Evolutionary conservation across 345 rosid species (phyloP).

Genomic region (Cardamine occulta): DNA sequence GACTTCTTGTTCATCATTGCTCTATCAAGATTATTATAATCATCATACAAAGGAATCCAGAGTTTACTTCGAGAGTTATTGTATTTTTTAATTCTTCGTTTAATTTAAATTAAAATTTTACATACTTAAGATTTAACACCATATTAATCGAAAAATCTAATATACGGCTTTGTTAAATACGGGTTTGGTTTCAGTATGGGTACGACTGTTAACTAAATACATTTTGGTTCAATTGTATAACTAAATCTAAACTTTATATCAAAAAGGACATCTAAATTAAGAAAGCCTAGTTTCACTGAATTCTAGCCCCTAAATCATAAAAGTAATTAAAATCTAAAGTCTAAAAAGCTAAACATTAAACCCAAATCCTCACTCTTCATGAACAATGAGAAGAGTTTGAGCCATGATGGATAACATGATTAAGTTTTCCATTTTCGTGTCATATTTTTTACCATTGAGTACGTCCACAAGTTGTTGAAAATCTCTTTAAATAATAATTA

Average conservation of each 20-base stretch:
- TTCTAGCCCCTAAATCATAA: not conserved
- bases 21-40: not conserved
- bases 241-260: not conserved
- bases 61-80: not conserved
- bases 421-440: not conserved
- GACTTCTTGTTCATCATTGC: constrained; percentile 28
- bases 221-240: not conserved
- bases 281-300: not conserved
- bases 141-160: not conserved
- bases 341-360: not conserved
- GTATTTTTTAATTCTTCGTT: not conserved
- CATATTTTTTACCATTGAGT: not conserved
- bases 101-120: not conserved
- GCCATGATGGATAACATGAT: too few species aligned
- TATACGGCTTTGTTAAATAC: not conserved
- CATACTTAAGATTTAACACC: not conserved
- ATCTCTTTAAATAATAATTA: not conserved
- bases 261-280: not conserved
- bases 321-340: not conserved
- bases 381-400: too few species aligned
- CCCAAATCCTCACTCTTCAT: not conserved
- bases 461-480: not conserved
- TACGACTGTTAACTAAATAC: not conserved
- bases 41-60: not conserved
- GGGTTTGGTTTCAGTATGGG: not conserved